These are phyloP conservation scores for Apiospora saccharicola DNA, from an alignment of 2,329 filamentous ascomycete species.

Conservation along the genomic window DNA sequence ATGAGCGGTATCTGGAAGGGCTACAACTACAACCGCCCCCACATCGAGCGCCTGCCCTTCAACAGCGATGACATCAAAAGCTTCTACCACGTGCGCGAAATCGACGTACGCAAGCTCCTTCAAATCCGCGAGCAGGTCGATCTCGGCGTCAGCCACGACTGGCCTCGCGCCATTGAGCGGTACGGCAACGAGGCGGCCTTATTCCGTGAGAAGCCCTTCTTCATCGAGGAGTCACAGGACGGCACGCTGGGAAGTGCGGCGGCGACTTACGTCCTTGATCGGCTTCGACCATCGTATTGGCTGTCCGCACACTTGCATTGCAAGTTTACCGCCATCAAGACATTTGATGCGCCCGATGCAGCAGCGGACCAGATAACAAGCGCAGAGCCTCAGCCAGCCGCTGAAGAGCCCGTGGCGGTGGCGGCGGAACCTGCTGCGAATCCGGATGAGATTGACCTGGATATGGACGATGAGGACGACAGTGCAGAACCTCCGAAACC, in stretches of 20 bases:
- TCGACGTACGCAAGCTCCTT: constrained; percentile 90
- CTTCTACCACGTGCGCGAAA: constrained; percentile 88
- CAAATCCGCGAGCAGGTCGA: constrained; percentile 88
- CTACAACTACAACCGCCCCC: constrained; percentile 83
- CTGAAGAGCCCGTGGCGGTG: not conserved
- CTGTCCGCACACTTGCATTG: constrained; percentile 93
- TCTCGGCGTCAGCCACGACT: constrained; percentile 92
- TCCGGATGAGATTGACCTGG: constrained; percentile 75
- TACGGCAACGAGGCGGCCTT: constrained; percentile 74
- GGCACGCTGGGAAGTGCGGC: constrained; percentile 82
- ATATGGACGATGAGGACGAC: constrained; percentile 58
- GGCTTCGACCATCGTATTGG: constrained; percentile 85
- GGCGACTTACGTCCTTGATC: constrained; percentile 80
- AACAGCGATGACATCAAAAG: constrained; percentile 76
- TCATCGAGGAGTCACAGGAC: constrained; percentile 76
- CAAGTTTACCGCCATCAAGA: constrained; percentile 78
- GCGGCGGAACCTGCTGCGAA: constrained; percentile 51
- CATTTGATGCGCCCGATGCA: constrained; percentile 47
- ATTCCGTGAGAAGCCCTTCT: constrained; percentile 77
- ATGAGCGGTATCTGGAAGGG: constrained; percentile 96
- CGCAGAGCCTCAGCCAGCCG: constrained; percentile 24
- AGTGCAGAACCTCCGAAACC: not conserved
- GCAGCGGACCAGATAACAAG: not conserved
- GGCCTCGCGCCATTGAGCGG: constrained; percentile 85
- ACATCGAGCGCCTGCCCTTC: constrained; percentile 88